Percentiles rank a stretch among this genome's conserved stretches.
phyloP scores from a whole-genome alignment of 257 asterid species.

The Cruciata laevipes region DNA sequence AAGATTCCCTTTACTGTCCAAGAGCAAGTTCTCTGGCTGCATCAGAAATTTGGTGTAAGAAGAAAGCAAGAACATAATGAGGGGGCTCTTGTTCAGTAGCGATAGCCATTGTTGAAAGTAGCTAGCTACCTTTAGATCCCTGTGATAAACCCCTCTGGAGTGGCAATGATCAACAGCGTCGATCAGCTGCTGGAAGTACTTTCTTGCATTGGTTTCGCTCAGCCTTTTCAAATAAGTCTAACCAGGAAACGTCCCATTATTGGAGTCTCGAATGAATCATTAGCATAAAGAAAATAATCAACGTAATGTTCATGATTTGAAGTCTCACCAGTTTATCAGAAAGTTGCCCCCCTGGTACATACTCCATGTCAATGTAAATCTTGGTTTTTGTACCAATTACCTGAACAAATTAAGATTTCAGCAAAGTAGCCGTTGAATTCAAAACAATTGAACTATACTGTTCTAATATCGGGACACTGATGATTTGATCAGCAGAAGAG shows the following conservation, averaged over 20 bases:
- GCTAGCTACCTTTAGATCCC: constrained; percentile 24
- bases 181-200: constrained; percentile 26
- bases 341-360: constrained; percentile 24
- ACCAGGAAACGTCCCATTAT: background rate
- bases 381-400: constrained; percentile 31
- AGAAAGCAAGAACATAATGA: constrained; percentile 1
- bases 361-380: constrained; percentile 27
- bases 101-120: background rate
- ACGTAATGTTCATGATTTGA: background rate
- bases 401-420: background rate
- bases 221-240: constrained; percentile 17
- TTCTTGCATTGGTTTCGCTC: constrained; percentile 22
- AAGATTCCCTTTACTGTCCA: constrained; percentile 22
- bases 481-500: background rate
- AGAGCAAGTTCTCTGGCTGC: constrained; percentile 32
- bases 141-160: constrained; percentile 25
- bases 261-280: constrained; percentile 1
- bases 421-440: background rate
- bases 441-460: no score
- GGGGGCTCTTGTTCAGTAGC: no score
- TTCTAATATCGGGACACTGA: background rate
- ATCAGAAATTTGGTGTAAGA: background rate
- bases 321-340: constrained; percentile 23
- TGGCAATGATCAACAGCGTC: constrained; percentile 31
- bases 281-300: background rate